A percentile compares a stretch with the other conserved stretches of the same genome.
phyloP scores from a whole-genome alignment of 2,329 filamentous ascomycete genomes.

The Sordariomycetes sp. region DNA sequence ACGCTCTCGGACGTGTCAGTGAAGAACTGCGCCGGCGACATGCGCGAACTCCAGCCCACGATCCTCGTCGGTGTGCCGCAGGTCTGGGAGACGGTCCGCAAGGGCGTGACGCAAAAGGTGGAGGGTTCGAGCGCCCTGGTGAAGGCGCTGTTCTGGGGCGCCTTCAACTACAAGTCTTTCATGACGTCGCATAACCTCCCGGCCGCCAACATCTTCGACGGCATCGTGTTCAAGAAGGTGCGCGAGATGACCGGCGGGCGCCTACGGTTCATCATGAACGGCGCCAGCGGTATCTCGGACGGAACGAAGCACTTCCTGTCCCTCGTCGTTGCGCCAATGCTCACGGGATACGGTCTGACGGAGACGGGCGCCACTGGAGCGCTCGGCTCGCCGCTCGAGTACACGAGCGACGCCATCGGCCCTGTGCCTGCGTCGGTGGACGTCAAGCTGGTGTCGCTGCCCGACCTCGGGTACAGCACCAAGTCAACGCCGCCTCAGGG shows the following conservation, averaged over 20 bases:
- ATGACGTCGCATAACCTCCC: constrained; percentile 50
- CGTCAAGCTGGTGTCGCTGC: constrained; percentile 82
- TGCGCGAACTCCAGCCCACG: constrained; percentile 82
- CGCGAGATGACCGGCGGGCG: constrained; percentile 81
- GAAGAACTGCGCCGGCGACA: constrained; percentile 85
- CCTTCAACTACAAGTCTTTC: constrained; percentile 47
- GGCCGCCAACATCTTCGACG: constrained; percentile 61
- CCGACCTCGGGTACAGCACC: constrained; percentile 76
- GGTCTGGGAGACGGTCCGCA: constrained; percentile 95
- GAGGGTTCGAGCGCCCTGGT: constrained; percentile 59
- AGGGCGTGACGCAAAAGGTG: constrained; percentile 78
- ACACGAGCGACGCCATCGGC: constrained; percentile 67
- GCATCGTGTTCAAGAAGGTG: constrained; percentile 83
- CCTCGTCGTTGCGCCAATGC: constrained; percentile 87
- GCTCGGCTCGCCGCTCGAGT: constrained; percentile 76
- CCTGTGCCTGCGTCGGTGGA: constrained; percentile 69
- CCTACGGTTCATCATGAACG: constrained; percentile 86
- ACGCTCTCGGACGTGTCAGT: constrained; percentile 81
- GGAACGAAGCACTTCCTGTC: constrained; percentile 87
- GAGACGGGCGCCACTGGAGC: constrained; percentile 81
- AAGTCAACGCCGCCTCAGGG: constrained; percentile 73
- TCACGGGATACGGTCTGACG: constrained; percentile 86
- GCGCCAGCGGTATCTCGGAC: constrained; percentile 80
- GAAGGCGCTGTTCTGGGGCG: constrained; percentile 67
- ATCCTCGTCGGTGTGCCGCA: constrained; percentile 91